Evolutionary conservation across 106 monocot species (phyloP).

Genomic region (Dendrobium catenatum): DNA sequence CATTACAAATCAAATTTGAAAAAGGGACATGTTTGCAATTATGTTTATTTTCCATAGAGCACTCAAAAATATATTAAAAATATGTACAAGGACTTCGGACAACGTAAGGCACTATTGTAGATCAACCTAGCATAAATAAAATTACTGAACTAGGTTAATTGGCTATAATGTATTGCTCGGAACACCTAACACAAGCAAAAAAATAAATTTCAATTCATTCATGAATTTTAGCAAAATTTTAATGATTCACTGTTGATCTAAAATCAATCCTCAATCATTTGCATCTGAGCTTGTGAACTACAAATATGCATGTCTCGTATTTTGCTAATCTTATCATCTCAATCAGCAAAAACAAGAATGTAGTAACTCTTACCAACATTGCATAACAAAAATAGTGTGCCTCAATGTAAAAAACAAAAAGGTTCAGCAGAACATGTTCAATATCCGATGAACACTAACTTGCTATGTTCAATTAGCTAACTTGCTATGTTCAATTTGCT

Average conservation of each 20-base stretch:
- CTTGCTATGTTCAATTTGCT: too few species aligned
- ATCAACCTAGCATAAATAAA: neutral
- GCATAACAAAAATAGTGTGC: neutral
- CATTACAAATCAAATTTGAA: neutral
- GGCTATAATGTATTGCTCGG: neutral
- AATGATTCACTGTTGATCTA: neutral
- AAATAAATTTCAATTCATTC: neutral
- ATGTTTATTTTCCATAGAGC: neutral
- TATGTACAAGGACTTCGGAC: too few species aligned
- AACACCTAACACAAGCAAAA: neutral
- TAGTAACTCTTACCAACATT: neutral
- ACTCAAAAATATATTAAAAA: neutral
- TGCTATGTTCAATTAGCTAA: too few species aligned
- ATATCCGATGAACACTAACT: neutral
- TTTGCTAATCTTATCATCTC: neutral
- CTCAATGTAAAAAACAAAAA: neutral
- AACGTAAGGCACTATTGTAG: neutral
- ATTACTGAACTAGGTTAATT: neutral
- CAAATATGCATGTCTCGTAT: neutral
- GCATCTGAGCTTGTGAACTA: neutral
- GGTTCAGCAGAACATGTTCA: neutral
- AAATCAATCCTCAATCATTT: neutral
- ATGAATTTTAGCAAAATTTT: neutral
- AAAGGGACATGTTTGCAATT: neutral
- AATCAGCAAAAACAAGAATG: neutral